Evolutionary conservation across 306 rosid species (phyloP).

Genomic region (Glycine tomentella): DNA sequence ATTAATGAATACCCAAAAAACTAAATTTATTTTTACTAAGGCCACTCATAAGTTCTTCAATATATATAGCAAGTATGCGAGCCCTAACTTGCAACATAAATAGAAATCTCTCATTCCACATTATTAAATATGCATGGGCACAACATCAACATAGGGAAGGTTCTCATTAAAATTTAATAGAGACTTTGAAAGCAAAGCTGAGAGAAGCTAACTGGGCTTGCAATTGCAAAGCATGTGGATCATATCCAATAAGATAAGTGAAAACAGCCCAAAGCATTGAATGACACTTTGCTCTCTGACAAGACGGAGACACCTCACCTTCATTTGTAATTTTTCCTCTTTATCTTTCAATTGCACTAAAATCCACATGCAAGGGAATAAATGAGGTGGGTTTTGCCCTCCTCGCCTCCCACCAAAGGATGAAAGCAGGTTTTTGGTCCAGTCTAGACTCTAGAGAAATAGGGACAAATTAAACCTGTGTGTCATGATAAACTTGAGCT

Average conservation of each 20-base stretch:
- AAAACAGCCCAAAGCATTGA: neutral
- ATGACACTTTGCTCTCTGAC: neutral
- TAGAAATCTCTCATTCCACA: neutral
- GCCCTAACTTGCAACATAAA: too few species aligned
- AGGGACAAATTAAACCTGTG: neutral
- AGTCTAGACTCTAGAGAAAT: neutral
- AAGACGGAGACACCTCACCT: neutral
- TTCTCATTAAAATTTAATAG: neutral
- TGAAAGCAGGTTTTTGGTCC: neutral
- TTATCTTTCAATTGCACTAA: neutral
- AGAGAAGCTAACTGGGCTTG: neutral
- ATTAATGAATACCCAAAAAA: neutral
- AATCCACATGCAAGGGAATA: slow-evolving; percentile 11
- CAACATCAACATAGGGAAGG: neutral
- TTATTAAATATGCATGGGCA: neutral
- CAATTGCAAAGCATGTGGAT: neutral
- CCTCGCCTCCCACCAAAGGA: neutral
- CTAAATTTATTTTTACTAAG: neutral
- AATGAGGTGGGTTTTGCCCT: neutral
- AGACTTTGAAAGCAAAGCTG: neutral
- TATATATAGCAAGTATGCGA: too few species aligned
- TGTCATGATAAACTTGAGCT: neutral
- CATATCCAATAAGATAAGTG: neutral
- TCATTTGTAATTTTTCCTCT: slow-evolving; percentile 1
- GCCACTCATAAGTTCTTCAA: neutral